Conservation (phyloP, 1,284 basidiomycete genomes). For the Fomitopsis betulina region DNA sequence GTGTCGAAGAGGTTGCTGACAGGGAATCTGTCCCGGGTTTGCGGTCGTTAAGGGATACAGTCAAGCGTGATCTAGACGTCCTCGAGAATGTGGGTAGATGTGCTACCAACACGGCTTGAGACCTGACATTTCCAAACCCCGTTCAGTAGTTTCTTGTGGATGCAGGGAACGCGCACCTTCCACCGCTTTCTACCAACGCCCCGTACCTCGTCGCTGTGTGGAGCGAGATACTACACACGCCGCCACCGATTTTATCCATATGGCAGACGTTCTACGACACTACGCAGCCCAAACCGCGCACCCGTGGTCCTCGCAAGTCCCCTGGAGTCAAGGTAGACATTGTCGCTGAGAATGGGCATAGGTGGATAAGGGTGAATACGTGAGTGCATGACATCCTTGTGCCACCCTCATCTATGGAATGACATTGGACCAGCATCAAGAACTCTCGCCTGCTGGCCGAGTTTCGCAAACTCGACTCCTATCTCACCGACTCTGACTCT, state of each 20-base stretch:
- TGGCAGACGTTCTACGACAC: conserved; percentile 44
- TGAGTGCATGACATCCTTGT: conserved; percentile 35
- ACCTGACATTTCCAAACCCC: neutral
- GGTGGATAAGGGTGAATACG: conserved; percentile 86
- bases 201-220: conserved; percentile 74
- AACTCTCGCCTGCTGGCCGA: conserved; percentile 72
- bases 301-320: conserved; percentile 27
- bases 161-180: conserved; percentile 35
- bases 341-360: conserved; percentile 64
- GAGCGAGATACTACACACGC: conserved; percentile 65
- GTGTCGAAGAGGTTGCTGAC: conserved; percentile 37
- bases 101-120: neutral
- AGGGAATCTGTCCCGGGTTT: conserved; percentile 46
- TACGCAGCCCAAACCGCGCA: conserved; percentile 12
- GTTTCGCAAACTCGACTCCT: conserved; percentile 79
- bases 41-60: conserved; percentile 42
- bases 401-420: neutral
- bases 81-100: conserved; percentile 43
- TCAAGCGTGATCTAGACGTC: conserved; percentile 44
- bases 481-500: conserved; percentile 62
- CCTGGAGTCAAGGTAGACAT: conserved; percentile 72
- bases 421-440: conserved; percentile 50
- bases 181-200: conserved; percentile 65
- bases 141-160: conserved; percentile 60
- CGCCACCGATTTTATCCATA: conserved; percentile 52